phyloP scores from a whole-genome alignment of 140 eudicot species.

The Ambrosia hybrid region DNA sequence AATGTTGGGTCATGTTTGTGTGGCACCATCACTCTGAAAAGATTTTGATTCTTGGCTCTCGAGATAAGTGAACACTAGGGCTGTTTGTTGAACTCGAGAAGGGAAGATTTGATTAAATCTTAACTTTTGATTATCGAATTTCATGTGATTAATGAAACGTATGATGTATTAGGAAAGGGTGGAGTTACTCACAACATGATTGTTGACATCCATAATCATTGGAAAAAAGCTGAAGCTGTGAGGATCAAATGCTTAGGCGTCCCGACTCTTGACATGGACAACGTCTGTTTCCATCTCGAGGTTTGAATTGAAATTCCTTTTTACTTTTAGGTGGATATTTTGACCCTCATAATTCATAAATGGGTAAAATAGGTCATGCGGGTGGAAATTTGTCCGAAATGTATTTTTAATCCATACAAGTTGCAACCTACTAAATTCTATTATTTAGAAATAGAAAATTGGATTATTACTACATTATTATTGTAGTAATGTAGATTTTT shows the following conservation, averaged over 20 bases:
- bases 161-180: constrained; percentile 66
- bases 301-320: constrained; percentile 34
- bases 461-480: neutral
- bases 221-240: constrained; percentile 97
- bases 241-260: constrained; percentile 94
- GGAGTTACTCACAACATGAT: constrained; percentile 96
- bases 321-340: neutral
- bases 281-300: constrained; percentile 86
- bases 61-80: neutral
- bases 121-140: neutral
- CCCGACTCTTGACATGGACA: constrained; percentile 95
- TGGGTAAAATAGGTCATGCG: neutral
- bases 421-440: neutral
- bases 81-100: constrained; percentile 4
- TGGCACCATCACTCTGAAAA: neutral
- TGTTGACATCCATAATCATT: constrained; percentile 95
- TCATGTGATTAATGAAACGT: constrained; percentile 9
- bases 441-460: neutral
- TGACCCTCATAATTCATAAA: neutral
- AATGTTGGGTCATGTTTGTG: neutral
- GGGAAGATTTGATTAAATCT: neutral
- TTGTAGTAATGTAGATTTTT: constrained; percentile 35
- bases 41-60: constrained; percentile 23
- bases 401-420: neutral
- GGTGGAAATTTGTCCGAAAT: neutral